Evolutionary conservation across 176 grass and related monocot genomes (phyloP).

Genomic region (Puccinellia tenuiflora): DNA sequence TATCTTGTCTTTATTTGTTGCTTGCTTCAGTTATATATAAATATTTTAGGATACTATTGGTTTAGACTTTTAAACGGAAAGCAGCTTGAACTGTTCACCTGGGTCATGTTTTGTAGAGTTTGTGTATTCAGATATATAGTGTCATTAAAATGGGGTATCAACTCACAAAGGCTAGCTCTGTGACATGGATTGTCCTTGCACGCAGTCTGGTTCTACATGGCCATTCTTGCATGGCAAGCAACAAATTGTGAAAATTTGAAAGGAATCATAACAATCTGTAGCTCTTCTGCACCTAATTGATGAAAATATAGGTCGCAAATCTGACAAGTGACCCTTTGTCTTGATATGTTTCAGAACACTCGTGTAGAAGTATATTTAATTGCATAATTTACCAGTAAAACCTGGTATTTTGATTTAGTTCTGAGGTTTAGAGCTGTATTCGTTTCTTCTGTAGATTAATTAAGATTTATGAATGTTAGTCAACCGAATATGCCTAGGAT

Average conservation of each 20-base stretch:
- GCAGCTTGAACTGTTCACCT: neutral
- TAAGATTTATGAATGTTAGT: neutral
- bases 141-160: neutral
- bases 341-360: neutral
- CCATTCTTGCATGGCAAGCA: neutral
- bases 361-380: neutral
- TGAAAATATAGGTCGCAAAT: neutral
- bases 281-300: neutral
- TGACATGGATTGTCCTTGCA: neutral
- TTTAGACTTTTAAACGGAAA: neutral
- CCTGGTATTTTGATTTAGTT: neutral
- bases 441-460: neutral
- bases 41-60: conserved; percentile 11
- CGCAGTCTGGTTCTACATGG: neutral
- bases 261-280: neutral
- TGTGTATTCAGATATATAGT: conserved; percentile 4
- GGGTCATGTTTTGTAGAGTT: neutral
- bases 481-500: too few relatives aligned
- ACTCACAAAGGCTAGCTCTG: neutral
- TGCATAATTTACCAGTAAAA: neutral
- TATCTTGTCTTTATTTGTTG: conserved; percentile 9
- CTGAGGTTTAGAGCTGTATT: neutral
- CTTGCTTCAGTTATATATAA: neutral
- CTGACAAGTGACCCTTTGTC: neutral
- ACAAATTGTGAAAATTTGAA: neutral